Base-by-base conservation (phyloP, 2,329 filamentous ascomycete genomes). In the Aspergillus sp. region DNA sequence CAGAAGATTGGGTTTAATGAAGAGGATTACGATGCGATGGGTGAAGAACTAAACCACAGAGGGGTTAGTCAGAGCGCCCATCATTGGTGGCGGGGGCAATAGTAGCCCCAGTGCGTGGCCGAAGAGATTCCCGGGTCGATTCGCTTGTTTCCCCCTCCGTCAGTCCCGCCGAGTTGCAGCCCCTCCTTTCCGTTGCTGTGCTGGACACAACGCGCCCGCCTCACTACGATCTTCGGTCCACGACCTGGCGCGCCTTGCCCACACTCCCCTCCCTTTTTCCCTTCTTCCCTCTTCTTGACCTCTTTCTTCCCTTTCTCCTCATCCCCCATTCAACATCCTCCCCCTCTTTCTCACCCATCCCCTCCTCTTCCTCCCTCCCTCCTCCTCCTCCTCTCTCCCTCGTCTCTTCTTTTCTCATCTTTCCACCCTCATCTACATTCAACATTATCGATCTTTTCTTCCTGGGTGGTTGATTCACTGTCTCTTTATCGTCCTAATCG, bases 221-320 rank as follows among this genome's bases (percentile, higher is more conserved):
- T 60, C 58, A 61, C 60, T 61, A 53, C 55, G 52, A 22, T 45
- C 53, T 62, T 63, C 58, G 56, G 57, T 47, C 58, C 59, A 61
- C 58, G 62, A 54, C 60, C 61, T 51, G 50, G 38, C 50, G 52
- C 51, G 50, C 40, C 47, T 55, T 53, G 44, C 53, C 47, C 58
- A 56, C 58, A 49, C 51, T 51, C 57, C 52, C 50, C 33, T 45
- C 51, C 49, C 35, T n/a, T 38, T 38, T 17, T 17, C 35, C 35
- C 33, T 45, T 47, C 50, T 48, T 52, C 46, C 55, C 53, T 56
- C 49, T 57, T 56, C 55, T 33, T 52, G 57, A 53, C 59, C 53
- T 50, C 22, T 58, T 50, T 42, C 52, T n/a, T 22, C 47, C 50
- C 54, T 57, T 16, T 22, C 47, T 50, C 53, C 56, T 54, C 54